phyloP scores from a whole-genome alignment of 345 rosid genomes.

The Arabidopsis suecica region DNA sequence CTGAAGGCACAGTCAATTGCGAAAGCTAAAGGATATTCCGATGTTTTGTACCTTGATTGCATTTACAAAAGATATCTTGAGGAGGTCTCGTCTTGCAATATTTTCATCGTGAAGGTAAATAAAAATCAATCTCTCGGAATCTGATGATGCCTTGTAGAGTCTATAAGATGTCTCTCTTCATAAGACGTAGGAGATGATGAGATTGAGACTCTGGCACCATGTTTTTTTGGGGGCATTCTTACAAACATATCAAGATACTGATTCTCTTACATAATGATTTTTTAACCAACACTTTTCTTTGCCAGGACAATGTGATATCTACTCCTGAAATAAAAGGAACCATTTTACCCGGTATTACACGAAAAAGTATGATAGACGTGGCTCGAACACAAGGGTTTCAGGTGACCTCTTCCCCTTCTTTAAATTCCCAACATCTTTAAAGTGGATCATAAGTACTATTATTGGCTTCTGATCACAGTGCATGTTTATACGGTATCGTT shows the following conservation, averaged over 20 bases:
- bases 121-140: neutral
- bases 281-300: slow-evolving; percentile 24
- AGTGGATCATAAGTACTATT: slow-evolving; percentile 10
- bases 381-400: slow-evolving; percentile 73
- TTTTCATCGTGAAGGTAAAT: slow-evolving; percentile 46
- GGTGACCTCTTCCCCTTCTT: slow-evolving; percentile 46
- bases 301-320: slow-evolving; percentile 66
- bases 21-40: slow-evolving; percentile 46
- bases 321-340: slow-evolving; percentile 75
- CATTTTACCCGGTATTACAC: slow-evolving; percentile 45
- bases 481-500: slow-evolving; percentile 10
- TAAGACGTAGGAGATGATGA: slow-evolving; percentile 12
- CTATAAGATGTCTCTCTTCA: slow-evolving; percentile 3
- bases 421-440: slow-evolving; percentile 13
- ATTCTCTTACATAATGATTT: neutral
- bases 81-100: slow-evolving; percentile 50
- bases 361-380: slow-evolving; percentile 82
- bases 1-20: slow-evolving; percentile 48
- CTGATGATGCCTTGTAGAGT: neutral
- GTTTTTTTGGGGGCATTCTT: neutral
- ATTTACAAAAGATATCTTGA: slow-evolving; percentile 43
- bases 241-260: slow-evolving; percentile 13
- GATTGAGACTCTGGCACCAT: slow-evolving; percentile 1
- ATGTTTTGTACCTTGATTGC: slow-evolving; percentile 50
- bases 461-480: neutral